phyloP scores from a whole-genome alignment of 2,329 filamentous ascomycete genomes.

The Domatiomyces globalis region DNA sequence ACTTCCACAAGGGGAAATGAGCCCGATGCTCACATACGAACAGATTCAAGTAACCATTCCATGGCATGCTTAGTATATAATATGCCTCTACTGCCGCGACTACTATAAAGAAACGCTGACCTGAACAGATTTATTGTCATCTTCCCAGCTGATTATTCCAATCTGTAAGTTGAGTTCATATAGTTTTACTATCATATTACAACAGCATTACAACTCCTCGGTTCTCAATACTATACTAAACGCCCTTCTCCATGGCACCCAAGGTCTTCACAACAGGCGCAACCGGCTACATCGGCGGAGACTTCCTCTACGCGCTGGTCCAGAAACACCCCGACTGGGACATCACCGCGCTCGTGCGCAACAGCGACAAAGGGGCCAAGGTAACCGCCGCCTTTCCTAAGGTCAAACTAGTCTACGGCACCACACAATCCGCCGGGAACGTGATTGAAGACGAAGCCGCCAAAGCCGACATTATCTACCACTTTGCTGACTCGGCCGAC shows the following conservation, averaged over 20 bases:
- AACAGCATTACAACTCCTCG: not conserved
- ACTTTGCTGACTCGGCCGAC: conserved; percentile 29
- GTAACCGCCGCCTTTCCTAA: conserved; percentile 28
- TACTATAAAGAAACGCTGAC: not conserved
- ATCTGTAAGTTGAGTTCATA: too few relatives aligned
- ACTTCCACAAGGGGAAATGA: not conserved
- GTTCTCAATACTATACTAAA: not conserved
- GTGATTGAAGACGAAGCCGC: conserved; percentile 31
- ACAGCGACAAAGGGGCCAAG: conserved; percentile 28
- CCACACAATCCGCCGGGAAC: conserved; percentile 27
- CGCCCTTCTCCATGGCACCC: not conserved
- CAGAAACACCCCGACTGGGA: conserved; percentile 36
- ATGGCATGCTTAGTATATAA: not conserved
- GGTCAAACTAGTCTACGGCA: conserved; percentile 29
- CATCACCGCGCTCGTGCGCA: conserved; percentile 31
- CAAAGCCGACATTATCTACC: conserved; percentile 34
- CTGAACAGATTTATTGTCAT: not conserved
- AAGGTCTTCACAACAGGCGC: conserved; percentile 27
- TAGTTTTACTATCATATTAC: not conserved
- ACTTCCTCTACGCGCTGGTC: conserved; percentile 33
- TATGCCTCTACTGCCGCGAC: not conserved
- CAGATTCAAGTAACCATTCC: not conserved
- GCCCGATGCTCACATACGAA: not conserved
- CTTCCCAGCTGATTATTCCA: too few relatives aligned
- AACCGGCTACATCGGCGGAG: conserved; percentile 42